Base-by-base conservation (phyloP, 805 yeast species). In the Candida railenensis region DNA sequence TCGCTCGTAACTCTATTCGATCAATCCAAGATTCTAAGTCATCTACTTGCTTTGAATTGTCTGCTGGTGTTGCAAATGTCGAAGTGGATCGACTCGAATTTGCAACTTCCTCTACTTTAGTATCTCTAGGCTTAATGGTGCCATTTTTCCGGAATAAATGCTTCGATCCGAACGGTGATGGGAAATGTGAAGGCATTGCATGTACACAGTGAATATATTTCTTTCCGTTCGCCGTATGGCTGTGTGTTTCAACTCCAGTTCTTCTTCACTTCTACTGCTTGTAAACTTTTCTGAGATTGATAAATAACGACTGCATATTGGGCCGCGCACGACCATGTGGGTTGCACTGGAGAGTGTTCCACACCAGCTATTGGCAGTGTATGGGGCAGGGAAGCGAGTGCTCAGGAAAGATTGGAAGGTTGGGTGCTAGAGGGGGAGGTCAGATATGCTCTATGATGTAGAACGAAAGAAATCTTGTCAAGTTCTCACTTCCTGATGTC, bases 1-100 rank as follows among this genome's bases (percentile, higher is more conserved):
- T 50, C 30, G 56, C 48, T 34, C 69, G 49, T 2, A 37, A n/a
- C 30, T 63, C 59, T 32, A 66, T 51, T 25, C 48, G 48, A 41
- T 61, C 65, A 14, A 67, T 66, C 73, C 73, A 67, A 19, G 51
- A 44, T 5, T 66, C 51, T 20, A 67, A 32, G 14, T 61, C 65
- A 21, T 55, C 55, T 2, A 32, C 21, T 25, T 21, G 7, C 32
- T 21, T 28, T 15, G 5, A 40, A 5, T 28, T 28, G 28, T 3
- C 5, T 16, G 25, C 15, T 19, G 22, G 14, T 37, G 40, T 18
- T 25, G 30, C 5, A 25, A 11, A 25, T 25, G 19, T 39, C 11
- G 8, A 5, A 34, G 34, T 22, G 18, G 5, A 20, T 9, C 19
- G 5, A 8, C 14, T 39, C 18, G 18, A 8, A 14, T 22, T 22